phyloP scores from a whole-genome alignment of 805 yeast species.

The Suhomyces sp. region DNA sequence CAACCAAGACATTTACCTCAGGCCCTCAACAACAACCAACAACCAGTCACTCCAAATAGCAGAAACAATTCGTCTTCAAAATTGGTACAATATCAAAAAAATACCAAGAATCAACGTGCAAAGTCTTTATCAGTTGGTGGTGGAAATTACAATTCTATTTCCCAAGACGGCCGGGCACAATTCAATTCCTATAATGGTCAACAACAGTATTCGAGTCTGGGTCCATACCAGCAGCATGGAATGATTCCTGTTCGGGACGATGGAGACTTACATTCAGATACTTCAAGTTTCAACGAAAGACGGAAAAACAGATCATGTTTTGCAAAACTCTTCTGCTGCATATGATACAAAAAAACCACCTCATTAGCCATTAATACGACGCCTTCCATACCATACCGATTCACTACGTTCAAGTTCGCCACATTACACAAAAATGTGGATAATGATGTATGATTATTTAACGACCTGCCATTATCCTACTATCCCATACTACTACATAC shows the following conservation, averaged over 20 bases:
- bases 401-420: too few relatives aligned
- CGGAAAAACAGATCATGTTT: slow-evolving; percentile 10
- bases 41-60: neutral
- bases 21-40: neutral
- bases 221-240: slow-evolving; percentile 26
- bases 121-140: slow-evolving; percentile 18
- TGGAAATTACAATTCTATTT: slow-evolving; percentile 21
- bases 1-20: slow-evolving; percentile 14
- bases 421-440: too few relatives aligned
- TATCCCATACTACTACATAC: too few relatives aligned
- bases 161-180: slow-evolving; percentile 19
- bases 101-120: slow-evolving; percentile 11
- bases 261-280: slow-evolving; percentile 39
- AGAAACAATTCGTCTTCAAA: slow-evolving; percentile 7
- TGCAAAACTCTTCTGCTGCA: slow-evolving; percentile 7
- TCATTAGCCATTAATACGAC: too few relatives aligned
- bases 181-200: slow-evolving; percentile 20
- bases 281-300: slow-evolving; percentile 29
- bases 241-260: slow-evolving; percentile 35
- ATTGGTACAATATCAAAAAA: slow-evolving; percentile 14
- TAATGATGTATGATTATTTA: too few relatives aligned
- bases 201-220: slow-evolving; percentile 13
- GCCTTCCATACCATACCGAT: too few relatives aligned
- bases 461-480: too few relatives aligned
- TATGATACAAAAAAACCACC: too few relatives aligned